phyloP scores from a whole-genome alignment of 257 asterid genomes.

The Solanum rostratum region DNA sequence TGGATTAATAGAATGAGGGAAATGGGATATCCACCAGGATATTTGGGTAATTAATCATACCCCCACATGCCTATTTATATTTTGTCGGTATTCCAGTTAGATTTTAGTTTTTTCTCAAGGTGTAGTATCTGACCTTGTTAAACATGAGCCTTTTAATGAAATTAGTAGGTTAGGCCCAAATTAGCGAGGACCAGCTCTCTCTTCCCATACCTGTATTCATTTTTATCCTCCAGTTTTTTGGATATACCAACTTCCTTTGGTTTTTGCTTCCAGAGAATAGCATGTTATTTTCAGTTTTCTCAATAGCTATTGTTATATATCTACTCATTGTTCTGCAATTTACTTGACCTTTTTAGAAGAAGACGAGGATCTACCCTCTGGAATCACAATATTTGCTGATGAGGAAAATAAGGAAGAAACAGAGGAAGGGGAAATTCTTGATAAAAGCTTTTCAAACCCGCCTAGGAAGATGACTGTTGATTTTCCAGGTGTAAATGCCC shows the following conservation, averaged over 20 bases:
- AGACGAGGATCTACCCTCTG: slow-evolving; percentile 70
- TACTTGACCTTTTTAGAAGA: slow-evolving; percentile 31
- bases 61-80: not conserved
- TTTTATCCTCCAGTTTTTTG: not conserved
- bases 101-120: not conserved
- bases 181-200: not conserved
- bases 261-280: not conserved
- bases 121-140: not conserved
- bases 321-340: not conserved
- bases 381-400: slow-evolving; percentile 81
- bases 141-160: not conserved
- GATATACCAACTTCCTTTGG: not conserved
- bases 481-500: slow-evolving; percentile 92
- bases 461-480: slow-evolving; percentile 52
- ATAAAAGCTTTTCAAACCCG: slow-evolving; percentile 18
- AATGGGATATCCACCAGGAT: slow-evolving; percentile 95
- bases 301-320: not conserved
- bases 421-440: slow-evolving; percentile 73
- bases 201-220: not conserved
- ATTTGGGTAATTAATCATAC: slow-evolving; percentile 49
- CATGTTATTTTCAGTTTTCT: not conserved
- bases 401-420: slow-evolving; percentile 36
- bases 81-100: not conserved
- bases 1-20: slow-evolving; percentile 98
- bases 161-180: not conserved